Evolutionary conservation across 768 basidiomycete genomes (phyloP).

Genomic region (Russula lepida): DNA sequence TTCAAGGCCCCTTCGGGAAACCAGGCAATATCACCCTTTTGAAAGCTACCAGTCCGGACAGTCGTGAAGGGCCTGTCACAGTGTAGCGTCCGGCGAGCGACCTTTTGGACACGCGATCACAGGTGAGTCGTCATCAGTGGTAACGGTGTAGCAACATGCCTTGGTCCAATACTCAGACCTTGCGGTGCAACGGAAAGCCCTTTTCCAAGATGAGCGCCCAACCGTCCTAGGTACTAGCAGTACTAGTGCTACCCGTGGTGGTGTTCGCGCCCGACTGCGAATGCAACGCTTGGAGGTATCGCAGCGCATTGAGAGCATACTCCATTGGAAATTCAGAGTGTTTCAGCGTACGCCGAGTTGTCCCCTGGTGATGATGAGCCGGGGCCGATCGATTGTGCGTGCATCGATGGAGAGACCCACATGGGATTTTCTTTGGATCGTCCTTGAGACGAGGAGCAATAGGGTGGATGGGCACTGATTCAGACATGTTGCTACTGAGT

Average conservation of each 20-base stretch:
- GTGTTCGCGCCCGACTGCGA: constrained; percentile 34
- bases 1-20: constrained; percentile 93
- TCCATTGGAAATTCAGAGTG: constrained; percentile 66
- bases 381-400: constrained; percentile 64
- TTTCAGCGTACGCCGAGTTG: constrained; percentile 36
- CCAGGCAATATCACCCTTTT: constrained; percentile 85
- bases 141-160: constrained; percentile 32
- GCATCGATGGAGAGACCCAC: constrained; percentile 73
- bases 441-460: constrained; percentile 65
- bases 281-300: constrained; percentile 71
- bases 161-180: constrained; percentile 81
- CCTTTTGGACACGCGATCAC: constrained; percentile 29
- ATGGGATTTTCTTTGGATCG: constrained; percentile 61
- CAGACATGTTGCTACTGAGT: constrained; percentile 23
- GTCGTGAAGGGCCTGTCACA: constrained; percentile 89
- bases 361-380: constrained; percentile 43
- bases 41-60: constrained; percentile 75
- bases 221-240: constrained; percentile 32
- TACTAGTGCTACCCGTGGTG: constrained; percentile 6
- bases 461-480: constrained; percentile 45
- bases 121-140: not conserved
- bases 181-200: constrained; percentile 66
- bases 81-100: constrained; percentile 66
- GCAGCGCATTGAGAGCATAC: constrained; percentile 72
- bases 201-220: constrained; percentile 78